Conservation (phyloP, 2,329 filamentous ascomycete species). For the Chaetomium globosum region DNA sequence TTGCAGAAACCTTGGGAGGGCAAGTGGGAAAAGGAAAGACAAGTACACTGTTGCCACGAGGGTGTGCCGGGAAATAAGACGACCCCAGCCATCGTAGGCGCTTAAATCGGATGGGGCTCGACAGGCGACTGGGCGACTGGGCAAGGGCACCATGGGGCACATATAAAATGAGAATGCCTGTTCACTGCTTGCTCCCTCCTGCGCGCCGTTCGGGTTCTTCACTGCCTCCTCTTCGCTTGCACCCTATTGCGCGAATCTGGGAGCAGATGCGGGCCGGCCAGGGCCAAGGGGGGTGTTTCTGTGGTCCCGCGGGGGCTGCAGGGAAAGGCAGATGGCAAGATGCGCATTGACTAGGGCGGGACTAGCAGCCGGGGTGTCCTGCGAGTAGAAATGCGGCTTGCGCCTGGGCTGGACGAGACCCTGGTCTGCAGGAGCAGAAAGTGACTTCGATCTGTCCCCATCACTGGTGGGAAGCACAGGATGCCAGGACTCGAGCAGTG, state of each 20-base stretch:
- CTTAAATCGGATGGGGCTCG: slow-evolving; percentile 45
- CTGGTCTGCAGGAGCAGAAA: slow-evolving; percentile 34
- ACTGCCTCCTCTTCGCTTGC: slow-evolving; percentile 27
- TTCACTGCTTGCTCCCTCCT: slow-evolving; percentile 17
- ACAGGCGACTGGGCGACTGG: slow-evolving; percentile 52
- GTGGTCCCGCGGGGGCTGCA: slow-evolving; percentile 31
- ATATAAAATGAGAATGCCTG: slow-evolving; percentile 52
- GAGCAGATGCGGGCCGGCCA: slow-evolving; percentile 32
- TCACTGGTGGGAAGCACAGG: slow-evolving; percentile 34
- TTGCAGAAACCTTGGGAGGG: slow-evolving; percentile 26
- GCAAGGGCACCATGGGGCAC: slow-evolving; percentile 35
- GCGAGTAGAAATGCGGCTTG: slow-evolving; percentile 30
- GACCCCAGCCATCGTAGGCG: slow-evolving; percentile 49
- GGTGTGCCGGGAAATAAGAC: slow-evolving; percentile 47
- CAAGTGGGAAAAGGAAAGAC: slow-evolving; percentile 28
- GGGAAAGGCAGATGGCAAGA: slow-evolving; percentile 35
- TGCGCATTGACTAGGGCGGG: slow-evolving; percentile 35
- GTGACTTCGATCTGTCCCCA: slow-evolving; percentile 33
- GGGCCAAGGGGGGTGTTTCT: slow-evolving; percentile 23
- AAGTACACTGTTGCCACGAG: slow-evolving; percentile 32
- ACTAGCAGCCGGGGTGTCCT: slow-evolving; percentile 32
- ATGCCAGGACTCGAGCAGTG: slow-evolving; percentile 28
- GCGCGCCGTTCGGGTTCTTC: slow-evolving; percentile 22
- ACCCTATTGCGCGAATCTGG: slow-evolving; percentile 28
- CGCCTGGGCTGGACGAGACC: slow-evolving; percentile 28